Conservation (phyloP, 2,329 filamentous ascomycete genomes). For the Immersiporthe knoxdaviesiana region DNA sequence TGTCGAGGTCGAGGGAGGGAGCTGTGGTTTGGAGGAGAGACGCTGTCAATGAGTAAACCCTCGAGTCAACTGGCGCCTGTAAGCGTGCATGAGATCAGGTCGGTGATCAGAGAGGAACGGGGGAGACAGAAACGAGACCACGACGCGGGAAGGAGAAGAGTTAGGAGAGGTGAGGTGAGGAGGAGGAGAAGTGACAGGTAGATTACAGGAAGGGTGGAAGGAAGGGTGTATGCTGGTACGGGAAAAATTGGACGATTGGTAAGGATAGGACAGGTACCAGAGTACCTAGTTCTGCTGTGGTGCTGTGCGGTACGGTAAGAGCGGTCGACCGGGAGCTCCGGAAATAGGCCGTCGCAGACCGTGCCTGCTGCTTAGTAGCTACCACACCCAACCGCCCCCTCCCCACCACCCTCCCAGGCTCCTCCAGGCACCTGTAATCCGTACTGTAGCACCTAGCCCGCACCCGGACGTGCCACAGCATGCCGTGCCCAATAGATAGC, state of each 20-base stretch:
- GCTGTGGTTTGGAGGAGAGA: not conserved
- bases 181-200: not conserved
- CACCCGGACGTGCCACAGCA: not conserved
- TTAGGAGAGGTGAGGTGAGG: not conserved
- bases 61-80: not conserved
- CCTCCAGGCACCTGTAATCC: not conserved
- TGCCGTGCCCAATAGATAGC: not conserved
- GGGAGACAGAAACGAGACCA: not conserved
- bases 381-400: not conserved
- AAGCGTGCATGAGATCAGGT: not conserved
- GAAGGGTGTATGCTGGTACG: conserved; percentile 13
- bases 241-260: conserved; percentile 14
- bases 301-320: conserved; percentile 15
- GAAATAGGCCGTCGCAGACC: conserved; percentile 25
- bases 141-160: not conserved
- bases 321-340: conserved; percentile 24
- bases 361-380: not conserved
- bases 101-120: not conserved
- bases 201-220: conserved; percentile 5
- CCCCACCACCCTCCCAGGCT: not conserved
- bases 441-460: not conserved
- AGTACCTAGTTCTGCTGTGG: conserved; percentile 2
- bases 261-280: conserved; percentile 3
- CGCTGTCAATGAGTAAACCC: conserved; percentile 9
- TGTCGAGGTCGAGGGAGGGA: conserved; percentile 9